Base-by-base conservation (phyloP, 2,329 filamentous ascomycete species). In the Chalara sp. region DNA sequence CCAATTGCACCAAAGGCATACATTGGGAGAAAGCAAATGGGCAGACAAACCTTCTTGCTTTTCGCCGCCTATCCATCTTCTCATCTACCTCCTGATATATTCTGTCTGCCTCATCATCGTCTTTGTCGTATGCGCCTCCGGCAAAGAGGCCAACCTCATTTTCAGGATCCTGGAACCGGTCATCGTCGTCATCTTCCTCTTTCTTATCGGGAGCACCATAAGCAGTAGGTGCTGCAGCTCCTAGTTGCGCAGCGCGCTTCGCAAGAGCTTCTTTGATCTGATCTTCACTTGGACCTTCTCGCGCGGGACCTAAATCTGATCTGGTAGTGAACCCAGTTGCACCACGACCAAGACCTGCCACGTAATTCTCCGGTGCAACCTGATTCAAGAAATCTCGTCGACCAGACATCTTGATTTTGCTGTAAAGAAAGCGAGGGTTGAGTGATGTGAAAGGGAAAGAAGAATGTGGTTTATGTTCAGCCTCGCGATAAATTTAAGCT, bases 211-310 rank as follows among this genome's bases (percentile, higher is more conserved):
- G 65, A 6, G 71, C 80, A 5, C 91, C 92, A 53, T 88, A 89
- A 28, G 84, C 83, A 50, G 83, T 85, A 0, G 84, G 83, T 29
- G 83, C 76, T n/a, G 83, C 80, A 55, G 81, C 79, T 44, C 84
- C 85, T 1, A 97, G 80, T 64, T 88, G 83, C 51, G 89, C 87
- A 6, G 93, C 92, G 62, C 95, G 85, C 71, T 96, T 96, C 46
- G 91, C 91, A 61, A 99, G 86, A 55, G 89, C 91, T 69, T 96
- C 93, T 69, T 97, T 96, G 72, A 99, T 96, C 72, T 97, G 92
- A 67, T 99, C 93, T 63, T 96, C 92, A 54, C 88, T 96, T 46
- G 93, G 93, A 12, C 93, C 93, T 73, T 96, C 92, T 63, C 92
- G 82, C 53, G 92, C 92, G 47, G 95, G 93, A 52, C 95, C 93